Base-by-base conservation (phyloP, 352 stramenopile genomes). In the Hyphochytrium catenoides region DNA sequence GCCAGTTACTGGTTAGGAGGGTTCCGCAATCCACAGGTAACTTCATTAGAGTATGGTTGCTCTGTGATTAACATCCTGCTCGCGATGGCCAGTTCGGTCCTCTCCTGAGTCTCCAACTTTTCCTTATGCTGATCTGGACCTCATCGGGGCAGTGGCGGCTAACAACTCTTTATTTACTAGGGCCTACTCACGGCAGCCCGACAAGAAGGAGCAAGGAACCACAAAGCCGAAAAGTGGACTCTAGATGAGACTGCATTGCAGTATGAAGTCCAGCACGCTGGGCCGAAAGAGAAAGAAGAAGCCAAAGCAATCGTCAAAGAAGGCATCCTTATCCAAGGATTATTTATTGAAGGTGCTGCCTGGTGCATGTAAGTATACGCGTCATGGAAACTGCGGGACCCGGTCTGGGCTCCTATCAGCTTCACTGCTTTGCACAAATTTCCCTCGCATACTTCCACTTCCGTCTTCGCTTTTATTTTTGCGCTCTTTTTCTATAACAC, bases 231-330 rank as follows among this genome's bases (percentile, higher is more conserved):
- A 23, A 60, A 61, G 8, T 82, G 68, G 68, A 59, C 62, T 4
- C 54, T 82, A 16, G 66, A 79, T 32, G 63, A 79, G 19, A 54
- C 79, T 17, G n/a, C n/a, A n/a, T n/a, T n/a, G n/a, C n/a, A n/a
- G n/a, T n/a, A n/a, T n/a, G n/a, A n/a, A n/a, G 54, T 74, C 8
- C 73, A 74, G 34, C 63, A 79, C 47, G 75, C 59, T 26, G 65
- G 77, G 41, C 63, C 77, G 36, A 81, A 63, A 4, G 66, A 81
- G 46, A 77, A 75, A 47, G 63, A 76, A 26, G 50, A 59, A 26
- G 47, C 70, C 14, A 66, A 78, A 41, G 59, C 75, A 42, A 76
- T 79, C 50, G 72, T 69, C 32, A 51, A 61, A 11, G 66, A 82
- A 46, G 68, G 66, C 25, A 58, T 82, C 12, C 47, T 79, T 18